These are phyloP conservation scores for Onygenales sp. DNA, from an alignment of 2,329 filamentous ascomycete species.

Conservation along the genomic window DNA sequence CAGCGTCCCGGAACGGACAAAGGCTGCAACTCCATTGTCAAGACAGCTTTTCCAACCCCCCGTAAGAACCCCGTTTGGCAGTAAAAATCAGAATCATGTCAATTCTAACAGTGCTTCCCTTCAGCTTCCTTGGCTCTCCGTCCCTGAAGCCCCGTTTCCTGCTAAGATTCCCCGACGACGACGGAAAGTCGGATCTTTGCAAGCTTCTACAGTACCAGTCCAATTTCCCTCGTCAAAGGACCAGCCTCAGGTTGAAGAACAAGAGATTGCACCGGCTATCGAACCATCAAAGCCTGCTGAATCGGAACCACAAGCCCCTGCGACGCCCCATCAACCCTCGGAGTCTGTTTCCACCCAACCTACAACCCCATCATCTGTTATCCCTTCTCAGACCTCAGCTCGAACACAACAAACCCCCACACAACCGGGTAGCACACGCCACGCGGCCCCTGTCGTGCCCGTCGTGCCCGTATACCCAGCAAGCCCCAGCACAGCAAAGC, in stretches of 20 bases:
- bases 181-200: conserved; percentile 29
- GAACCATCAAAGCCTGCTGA: conserved; percentile 15
- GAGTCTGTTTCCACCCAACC: conserved; percentile 47
- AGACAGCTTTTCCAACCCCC: conserved; percentile 14
- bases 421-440: conserved; percentile 26
- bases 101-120: conserved; percentile 2
- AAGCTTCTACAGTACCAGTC: conserved; percentile 25
- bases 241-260: conserved; percentile 13
- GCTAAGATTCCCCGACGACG: conserved; percentile 39
- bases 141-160: conserved; percentile 46
- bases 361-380: conserved; percentile 46
- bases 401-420: conserved; percentile 23
- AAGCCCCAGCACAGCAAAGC: conserved; percentile 25
- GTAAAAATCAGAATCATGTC: conserved; percentile 2
- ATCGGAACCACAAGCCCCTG: conserved; percentile 46
- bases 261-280: conserved; percentile 12
- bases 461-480: conserved; percentile 39
- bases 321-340: conserved; percentile 49
- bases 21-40: conserved; percentile 10
- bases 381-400: conserved; percentile 23
- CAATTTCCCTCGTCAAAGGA: conserved; percentile 43
- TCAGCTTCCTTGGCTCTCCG: conserved; percentile 53
- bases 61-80: conserved; percentile 22
- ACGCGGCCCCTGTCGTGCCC: conserved; percentile 42
- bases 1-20: conserved; percentile 14